A percentile compares a stretch with the other conserved stretches of the same genome.
These are phyloP conservation scores for Aspergillus pseudoglaucus DNA, from an alignment of 2,329 filamentous ascomycete genomes.

Conservation along the genomic window DNA sequence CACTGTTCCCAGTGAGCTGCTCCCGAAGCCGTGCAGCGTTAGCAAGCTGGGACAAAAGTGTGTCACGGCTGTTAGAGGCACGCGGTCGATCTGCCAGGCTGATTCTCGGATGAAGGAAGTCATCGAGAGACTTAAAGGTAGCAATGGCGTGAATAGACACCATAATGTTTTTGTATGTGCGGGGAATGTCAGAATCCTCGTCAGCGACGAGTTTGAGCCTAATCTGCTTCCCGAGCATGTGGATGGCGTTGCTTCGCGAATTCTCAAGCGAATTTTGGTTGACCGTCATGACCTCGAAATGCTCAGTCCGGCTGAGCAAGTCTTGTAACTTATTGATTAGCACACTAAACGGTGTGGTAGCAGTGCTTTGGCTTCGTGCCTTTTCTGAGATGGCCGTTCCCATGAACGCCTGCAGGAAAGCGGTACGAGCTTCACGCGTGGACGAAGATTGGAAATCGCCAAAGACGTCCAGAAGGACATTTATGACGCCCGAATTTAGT, in stretches of 20 bases:
- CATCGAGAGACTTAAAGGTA: slow-evolving; percentile 92
- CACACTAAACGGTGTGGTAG: slow-evolving; percentile 79
- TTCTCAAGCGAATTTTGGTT: slow-evolving; percentile 87
- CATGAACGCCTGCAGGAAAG: slow-evolving; percentile 93
- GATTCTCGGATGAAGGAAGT: slow-evolving; percentile 88
- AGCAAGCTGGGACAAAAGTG: slow-evolving; percentile 65
- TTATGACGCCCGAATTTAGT: slow-evolving; percentile 81
- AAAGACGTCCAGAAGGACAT: slow-evolving; percentile 75
- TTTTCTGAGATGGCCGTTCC: slow-evolving; percentile 56
- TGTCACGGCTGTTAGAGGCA: slow-evolving; percentile 52
- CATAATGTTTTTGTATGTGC: slow-evolving; percentile 87
- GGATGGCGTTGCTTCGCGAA: slow-evolving; percentile 82
- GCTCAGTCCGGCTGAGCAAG: slow-evolving; percentile 88
- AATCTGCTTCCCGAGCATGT: slow-evolving; percentile 95
- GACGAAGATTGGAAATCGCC: slow-evolving; percentile 53
- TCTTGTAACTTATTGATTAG: slow-evolving; percentile 93
- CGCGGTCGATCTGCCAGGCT: slow-evolving; percentile 69
- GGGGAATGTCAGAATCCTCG: slow-evolving; percentile 78
- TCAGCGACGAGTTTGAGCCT: slow-evolving; percentile 82
- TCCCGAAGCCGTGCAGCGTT: slow-evolving; percentile 60
- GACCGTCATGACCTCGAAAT: slow-evolving; percentile 95
- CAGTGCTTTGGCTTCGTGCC: slow-evolving; percentile 58
- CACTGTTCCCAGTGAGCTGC: slow-evolving; percentile 30
- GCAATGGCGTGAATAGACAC: slow-evolving; percentile 98
- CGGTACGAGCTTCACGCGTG: slow-evolving; percentile 59